Evolutionary conservation across 805 yeast species (phyloP).

Genomic region (Wickerhamiella hasegawae): DNA sequence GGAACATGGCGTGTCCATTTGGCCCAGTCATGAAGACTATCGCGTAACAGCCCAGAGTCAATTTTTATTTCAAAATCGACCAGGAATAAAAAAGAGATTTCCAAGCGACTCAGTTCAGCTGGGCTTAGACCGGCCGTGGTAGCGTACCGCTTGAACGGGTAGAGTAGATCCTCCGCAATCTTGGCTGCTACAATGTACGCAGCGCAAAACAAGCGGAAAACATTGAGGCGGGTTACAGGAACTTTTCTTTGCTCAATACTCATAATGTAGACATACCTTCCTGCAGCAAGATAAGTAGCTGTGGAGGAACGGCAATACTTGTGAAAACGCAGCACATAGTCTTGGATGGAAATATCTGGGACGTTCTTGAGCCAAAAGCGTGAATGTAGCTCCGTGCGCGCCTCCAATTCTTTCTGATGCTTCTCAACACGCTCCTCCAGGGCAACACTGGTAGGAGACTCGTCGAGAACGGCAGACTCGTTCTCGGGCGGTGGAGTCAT

Average conservation of each 20-base stretch:
- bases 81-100: conserved; percentile 34
- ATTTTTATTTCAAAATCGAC: conserved; percentile 34
- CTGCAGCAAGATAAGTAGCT: conserved; percentile 25
- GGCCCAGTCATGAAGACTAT: not conserved
- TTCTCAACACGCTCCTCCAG: not conserved
- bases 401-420: not conserved
- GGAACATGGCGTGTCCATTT: too few relatives aligned
- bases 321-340: conserved; percentile 23
- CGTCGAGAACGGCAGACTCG: not conserved
- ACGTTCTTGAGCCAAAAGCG: conserved; percentile 16
- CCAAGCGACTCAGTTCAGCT: conserved; percentile 31
- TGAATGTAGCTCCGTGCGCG: not conserved
- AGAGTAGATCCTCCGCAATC: conserved; percentile 31
- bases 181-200: conserved; percentile 31
- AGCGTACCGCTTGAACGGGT: conserved; percentile 31
- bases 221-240: conserved; percentile 23
- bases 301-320: conserved; percentile 26
- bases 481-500: not conserved
- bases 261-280: conserved; percentile 21
- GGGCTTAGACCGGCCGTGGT: conserved; percentile 32
- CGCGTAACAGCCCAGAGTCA: conserved; percentile 17
- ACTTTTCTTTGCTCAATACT: conserved; percentile 18
- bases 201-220: conserved; percentile 31
- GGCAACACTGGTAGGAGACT: not conserved
- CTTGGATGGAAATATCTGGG: conserved; percentile 17